phyloP scores from a whole-genome alignment of 106 monocot species.

The Acorus gramineus region DNA sequence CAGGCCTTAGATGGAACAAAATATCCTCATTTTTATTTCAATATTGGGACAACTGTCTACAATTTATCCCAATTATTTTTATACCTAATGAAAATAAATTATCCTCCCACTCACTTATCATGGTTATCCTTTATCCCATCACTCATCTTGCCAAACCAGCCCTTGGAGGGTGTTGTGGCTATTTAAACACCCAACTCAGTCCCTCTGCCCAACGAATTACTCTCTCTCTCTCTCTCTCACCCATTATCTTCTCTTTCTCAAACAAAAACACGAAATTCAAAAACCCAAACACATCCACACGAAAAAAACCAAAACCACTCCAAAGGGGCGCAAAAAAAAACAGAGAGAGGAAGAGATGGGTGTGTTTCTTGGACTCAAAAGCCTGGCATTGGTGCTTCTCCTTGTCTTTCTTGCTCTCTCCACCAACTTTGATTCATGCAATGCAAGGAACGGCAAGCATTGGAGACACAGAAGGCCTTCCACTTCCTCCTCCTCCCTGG shows the following conservation, averaged over 20 bases:
- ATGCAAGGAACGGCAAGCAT: slow-evolving; percentile 55
- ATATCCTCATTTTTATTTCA: no score
- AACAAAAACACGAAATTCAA: no score
- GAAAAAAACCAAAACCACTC: no score
- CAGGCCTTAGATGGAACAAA: no score
- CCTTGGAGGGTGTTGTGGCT: slow-evolving; percentile 2
- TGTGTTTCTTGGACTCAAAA: slow-evolving; percentile 28
- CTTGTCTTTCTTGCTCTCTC: slow-evolving; percentile 26
- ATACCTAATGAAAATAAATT: slow-evolving; percentile 1
- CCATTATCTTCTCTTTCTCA: background rate
- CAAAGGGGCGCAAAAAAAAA: background rate
- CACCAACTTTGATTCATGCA: slow-evolving; percentile 25
- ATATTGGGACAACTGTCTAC: no score
- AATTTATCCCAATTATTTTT: no score
- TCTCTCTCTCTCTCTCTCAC: background rate
- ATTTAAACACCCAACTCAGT: slow-evolving; percentile 35
- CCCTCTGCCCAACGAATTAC: slow-evolving; percentile 13
- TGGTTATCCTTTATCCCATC: background rate
- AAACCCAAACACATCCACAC: no score
- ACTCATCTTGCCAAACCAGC: background rate
- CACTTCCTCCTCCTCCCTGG: slow-evolving; percentile 25
- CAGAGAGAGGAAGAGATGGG: slow-evolving; percentile 4
- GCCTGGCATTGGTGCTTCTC: slow-evolving; percentile 34
- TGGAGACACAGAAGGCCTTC: slow-evolving; percentile 36
- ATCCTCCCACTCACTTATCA: slow-evolving; percentile 1